phyloP scores from a whole-genome alignment of 2,329 filamentous ascomycete species.

The Cercospora janseana region DNA sequence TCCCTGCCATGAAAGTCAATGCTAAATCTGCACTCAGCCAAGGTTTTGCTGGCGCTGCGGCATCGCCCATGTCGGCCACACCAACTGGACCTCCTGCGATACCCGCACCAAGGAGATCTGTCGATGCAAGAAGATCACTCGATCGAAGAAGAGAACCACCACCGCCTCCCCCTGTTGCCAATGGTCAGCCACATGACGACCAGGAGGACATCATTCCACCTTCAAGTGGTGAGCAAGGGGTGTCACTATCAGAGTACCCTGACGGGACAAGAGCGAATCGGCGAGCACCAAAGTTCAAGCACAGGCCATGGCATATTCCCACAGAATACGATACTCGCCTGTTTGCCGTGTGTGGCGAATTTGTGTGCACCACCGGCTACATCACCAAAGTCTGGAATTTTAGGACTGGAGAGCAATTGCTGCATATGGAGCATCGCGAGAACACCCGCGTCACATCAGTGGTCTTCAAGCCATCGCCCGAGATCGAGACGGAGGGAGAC shows the following conservation, averaged over 20 bases:
- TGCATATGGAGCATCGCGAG: slow-evolving; percentile 81
- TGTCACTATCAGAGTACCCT: slow-evolving; percentile 61
- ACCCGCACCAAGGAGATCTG: slow-evolving; percentile 37
- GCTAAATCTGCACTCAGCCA: slow-evolving; percentile 30
- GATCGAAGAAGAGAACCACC: slow-evolving; percentile 30
- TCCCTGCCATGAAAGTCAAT: slow-evolving; percentile 30
- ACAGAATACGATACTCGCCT: slow-evolving; percentile 85
- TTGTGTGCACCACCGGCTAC: slow-evolving; percentile 81
- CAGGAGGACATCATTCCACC: slow-evolving; percentile 42
- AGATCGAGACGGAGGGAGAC: slow-evolving; percentile 75
- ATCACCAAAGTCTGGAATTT: slow-evolving; percentile 88
- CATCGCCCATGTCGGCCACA: slow-evolving; percentile 13
- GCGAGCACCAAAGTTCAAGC: slow-evolving; percentile 71
- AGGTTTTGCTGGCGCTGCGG: slow-evolving; percentile 30
- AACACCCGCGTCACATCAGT: slow-evolving; percentile 77
- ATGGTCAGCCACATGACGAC: slow-evolving; percentile 43
- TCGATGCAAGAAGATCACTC: slow-evolving; percentile 32
- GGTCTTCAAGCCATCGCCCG: slow-evolving; percentile 77
- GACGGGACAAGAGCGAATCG: slow-evolving; percentile 83
- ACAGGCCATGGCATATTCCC: slow-evolving; percentile 70
- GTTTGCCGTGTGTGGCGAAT: slow-evolving; percentile 83
- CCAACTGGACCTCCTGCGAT: slow-evolving; percentile 33
- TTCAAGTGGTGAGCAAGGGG: slow-evolving; percentile 20
- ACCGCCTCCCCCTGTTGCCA: slow-evolving; percentile 35
- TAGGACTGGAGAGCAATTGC: slow-evolving; percentile 72